Base-by-base conservation (phyloP, 805 yeast genomes). In the Saccharomycopsis oosterbeekiorum region DNA sequence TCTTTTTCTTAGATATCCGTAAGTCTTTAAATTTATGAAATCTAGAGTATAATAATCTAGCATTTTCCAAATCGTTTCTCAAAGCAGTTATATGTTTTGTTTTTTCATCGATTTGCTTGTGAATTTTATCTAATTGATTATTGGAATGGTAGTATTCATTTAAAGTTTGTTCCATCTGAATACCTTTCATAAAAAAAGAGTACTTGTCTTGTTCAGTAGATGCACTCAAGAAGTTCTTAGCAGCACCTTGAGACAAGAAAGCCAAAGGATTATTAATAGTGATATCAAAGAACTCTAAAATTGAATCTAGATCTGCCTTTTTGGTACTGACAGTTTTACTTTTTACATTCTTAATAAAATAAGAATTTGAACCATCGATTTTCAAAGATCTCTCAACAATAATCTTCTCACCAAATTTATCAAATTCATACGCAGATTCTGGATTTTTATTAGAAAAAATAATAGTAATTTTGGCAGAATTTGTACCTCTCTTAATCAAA, bases 221-320 rank as follows among this genome's bases (percentile, higher is more conserved):
- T 39, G 85, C 82, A 0, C 96, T 87, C 64, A 94, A 74, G 69
- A 94, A 94, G 15, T 92, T 87, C 66, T 96, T 82, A 1, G 99
- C 98, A 63, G 86, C 88, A 67, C 94, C 97, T 71, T 94, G 99
- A 0, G 96, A 89, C 57, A 94, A 76, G 68, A 94, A 88, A 1
- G 96, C 88, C 81, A 94, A 83, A 5, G 97, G 97, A 67, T 94
- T 94, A 67, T 85, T 92, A 29, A 94, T 86, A 5, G 89, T 85
- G 53, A 93, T 85, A 55, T 86, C 84, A 69, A 86, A 90, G 65
- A 79, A 81, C 65, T 82, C 84, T 56, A 91, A 73, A 2, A 94
- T 85, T 4, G 80, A 80, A 65, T 84, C 89, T 37, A 94, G 73
- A 14, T 84, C 87, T 37, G 78, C 76, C 62, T 84, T 86, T 67